Conservation (phyloP, 73 alveolate genomes). For the Blepharisma stoltei region DNA sequence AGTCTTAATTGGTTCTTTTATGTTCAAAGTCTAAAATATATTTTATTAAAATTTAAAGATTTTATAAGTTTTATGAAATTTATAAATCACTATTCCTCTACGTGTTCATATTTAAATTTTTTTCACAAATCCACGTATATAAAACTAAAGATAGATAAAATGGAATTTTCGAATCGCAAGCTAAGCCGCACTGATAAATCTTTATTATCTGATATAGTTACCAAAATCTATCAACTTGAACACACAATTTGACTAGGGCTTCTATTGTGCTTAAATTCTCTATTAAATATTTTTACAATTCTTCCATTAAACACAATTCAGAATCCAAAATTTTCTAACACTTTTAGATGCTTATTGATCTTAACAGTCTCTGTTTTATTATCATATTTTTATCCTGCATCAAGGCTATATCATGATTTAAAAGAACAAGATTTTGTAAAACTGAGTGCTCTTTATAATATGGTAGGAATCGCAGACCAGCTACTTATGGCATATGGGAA, state of each 20-base stretch:
- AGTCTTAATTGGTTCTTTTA: no score
- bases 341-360: background rate
- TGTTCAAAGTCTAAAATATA: no score
- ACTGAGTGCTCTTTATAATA: background rate
- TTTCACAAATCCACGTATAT: no score
- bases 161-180: no score
- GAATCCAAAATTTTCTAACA: background rate
- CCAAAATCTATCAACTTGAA: no score
- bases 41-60: no score
- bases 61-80: no score
- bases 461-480: slow-evolving; percentile 15
- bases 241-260: background rate
- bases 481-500: slow-evolving; percentile 26
- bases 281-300: background rate
- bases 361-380: background rate
- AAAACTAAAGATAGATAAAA: no score
- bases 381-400: background rate
- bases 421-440: slow-evolving; percentile 28
- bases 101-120: no score
- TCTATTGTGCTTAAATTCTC: background rate
- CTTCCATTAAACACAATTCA: background rate
- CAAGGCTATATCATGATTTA: slow-evolving; percentile 1
- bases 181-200: no score
- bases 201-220: no score
- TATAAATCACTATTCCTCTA: no score